These are phyloP conservation scores for Fomitiporia mediterranea DNA, from an alignment of 1,284 basidiomycete genomes.

Conservation along the genomic window DNA sequence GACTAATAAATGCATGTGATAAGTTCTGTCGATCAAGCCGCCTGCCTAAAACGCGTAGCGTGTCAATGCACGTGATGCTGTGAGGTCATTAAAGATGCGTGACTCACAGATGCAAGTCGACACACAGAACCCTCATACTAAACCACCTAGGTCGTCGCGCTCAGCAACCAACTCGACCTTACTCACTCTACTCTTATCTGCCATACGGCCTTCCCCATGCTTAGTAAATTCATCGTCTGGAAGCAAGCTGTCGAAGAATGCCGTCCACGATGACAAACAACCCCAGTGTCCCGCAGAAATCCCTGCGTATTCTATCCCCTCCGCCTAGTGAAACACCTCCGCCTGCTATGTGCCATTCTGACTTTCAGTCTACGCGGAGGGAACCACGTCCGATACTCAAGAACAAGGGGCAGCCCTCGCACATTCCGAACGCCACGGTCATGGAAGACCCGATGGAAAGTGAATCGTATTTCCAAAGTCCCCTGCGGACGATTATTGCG, in stretches of 20 bases:
- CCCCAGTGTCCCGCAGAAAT: neutral
- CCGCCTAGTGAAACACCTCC: neutral
- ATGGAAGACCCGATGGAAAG: constrained; percentile 6
- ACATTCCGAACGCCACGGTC: neutral
- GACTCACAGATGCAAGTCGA: neutral
- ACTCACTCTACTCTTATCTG: neutral
- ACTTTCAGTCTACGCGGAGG: too few relatives aligned
- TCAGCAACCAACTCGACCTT: neutral
- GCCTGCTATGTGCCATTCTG: neutral
- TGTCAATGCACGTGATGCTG: neutral
- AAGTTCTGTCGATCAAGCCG: neutral
- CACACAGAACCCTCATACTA: neutral
- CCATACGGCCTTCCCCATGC: neutral
- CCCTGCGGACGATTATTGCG: constrained; percentile 12
- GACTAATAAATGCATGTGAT: neutral
- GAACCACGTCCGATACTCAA: too few relatives aligned
- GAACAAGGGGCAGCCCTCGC: neutral
- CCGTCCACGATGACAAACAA: neutral
- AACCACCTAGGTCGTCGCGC: neutral
- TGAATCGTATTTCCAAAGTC: constrained; percentile 8
- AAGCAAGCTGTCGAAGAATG: neutral
- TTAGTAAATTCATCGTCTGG: neutral
- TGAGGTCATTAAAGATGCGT: neutral
- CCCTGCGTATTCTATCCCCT: neutral
- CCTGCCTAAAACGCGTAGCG: constrained; percentile 5